Evolutionary conservation across 208 protist genomes (phyloP).

Genomic region (Acanthamoeba healyi): DNA sequence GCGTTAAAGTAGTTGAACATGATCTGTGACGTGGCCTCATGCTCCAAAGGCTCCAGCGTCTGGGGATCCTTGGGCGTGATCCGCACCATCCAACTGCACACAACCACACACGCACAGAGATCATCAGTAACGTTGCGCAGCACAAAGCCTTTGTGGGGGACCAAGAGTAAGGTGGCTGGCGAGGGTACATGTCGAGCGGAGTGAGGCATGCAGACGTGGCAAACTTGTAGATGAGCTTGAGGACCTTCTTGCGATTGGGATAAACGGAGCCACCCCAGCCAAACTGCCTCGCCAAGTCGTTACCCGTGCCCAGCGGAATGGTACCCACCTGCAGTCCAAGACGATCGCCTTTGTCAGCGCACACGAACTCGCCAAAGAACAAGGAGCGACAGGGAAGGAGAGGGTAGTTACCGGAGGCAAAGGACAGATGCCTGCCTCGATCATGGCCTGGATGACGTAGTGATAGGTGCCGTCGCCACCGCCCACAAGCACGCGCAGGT

Average conservation of each 20-base stretch:
- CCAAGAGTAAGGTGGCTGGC: background rate
- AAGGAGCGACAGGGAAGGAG: background rate
- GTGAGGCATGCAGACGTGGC: slow-evolving; percentile 35
- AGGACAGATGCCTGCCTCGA: background rate
- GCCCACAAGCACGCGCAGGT: slow-evolving; percentile 29
- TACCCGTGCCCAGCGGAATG: slow-evolving; percentile 89
- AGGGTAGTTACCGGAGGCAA: background rate
- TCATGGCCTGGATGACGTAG: slow-evolving; percentile 14
- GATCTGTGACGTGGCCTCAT: background rate
- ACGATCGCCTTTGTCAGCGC: background rate
- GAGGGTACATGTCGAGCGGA: slow-evolving; percentile 29
- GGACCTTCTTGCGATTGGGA: slow-evolving; percentile 75
- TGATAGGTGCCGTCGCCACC: slow-evolving; percentile 36
- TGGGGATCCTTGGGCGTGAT: background rate
- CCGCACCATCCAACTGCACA: slow-evolving; percentile 56
- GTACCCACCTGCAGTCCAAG: background rate
- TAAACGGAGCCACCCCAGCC: slow-evolving; percentile 89
- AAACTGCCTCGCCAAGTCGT: slow-evolving; percentile 90
- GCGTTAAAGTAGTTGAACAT: slow-evolving; percentile 73
- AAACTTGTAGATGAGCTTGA: slow-evolving; percentile 74
- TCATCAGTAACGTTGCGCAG: background rate
- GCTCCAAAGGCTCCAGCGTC: background rate
- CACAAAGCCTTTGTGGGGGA: too few relatives aligned
- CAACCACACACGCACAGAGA: background rate
- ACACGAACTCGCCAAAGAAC: background rate